phyloP scores from a whole-genome alignment of 2,329 filamentous ascomycete genomes.

The Pseudocercospora macadamiae region DNA sequence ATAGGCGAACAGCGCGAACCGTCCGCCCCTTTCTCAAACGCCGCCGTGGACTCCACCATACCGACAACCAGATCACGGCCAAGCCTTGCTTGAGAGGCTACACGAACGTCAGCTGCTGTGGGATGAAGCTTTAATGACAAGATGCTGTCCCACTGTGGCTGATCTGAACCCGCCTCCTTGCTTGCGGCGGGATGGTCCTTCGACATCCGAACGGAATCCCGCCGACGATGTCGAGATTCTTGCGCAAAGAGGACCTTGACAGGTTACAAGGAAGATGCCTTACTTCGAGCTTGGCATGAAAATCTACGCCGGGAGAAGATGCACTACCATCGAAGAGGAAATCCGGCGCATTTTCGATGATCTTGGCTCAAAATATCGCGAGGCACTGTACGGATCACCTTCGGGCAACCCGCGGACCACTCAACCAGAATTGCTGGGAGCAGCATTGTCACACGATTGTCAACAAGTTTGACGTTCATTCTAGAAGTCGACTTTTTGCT shows the following conservation, averaged over 20 bases:
- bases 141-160: conserved; percentile 1
- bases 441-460: conserved; percentile 4
- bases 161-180: conserved; percentile 4
- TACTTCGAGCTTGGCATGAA: too few relatives aligned
- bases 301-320: too few relatives aligned
- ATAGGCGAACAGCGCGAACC: background rate
- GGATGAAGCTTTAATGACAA: background rate
- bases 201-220: background rate
- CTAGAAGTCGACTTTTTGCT: background rate
- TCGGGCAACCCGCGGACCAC: background rate
- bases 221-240: background rate
- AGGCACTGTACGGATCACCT: background rate
- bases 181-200: background rate
- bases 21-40: too few relatives aligned
- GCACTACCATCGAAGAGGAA: too few relatives aligned
- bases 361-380: background rate
- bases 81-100: background rate
- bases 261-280: too few relatives aligned
- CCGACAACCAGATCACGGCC: background rate
- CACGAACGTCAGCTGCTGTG: background rate
- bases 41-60: background rate
- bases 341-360: too few relatives aligned
- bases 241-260: too few relatives aligned
- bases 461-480: background rate
- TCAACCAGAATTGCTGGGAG: background rate